A percentile compares a stretch with the other conserved stretches of the same genome.
Conservation (phyloP, 257 asterid genomes). For the Capsicum baccatum region DNA sequence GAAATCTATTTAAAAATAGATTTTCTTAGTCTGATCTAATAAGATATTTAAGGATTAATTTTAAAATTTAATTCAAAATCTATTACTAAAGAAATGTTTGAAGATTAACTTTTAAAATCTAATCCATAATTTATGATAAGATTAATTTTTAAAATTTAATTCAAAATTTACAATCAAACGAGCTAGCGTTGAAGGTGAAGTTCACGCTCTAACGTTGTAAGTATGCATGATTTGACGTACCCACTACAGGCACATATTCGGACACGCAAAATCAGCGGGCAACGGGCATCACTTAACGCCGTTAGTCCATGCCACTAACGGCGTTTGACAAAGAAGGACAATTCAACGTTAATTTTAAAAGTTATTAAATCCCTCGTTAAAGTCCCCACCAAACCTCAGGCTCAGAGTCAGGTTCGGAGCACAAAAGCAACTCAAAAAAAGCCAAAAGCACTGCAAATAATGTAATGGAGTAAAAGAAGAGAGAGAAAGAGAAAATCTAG, state of each 20-base stretch:
- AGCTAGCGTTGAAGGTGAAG: not conserved
- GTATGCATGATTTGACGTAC: conserved; percentile 23
- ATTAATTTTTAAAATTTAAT: too few relatives aligned
- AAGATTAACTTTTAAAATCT: too few relatives aligned
- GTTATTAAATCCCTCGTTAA: not conserved
- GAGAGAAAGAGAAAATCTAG: conserved; percentile 48
- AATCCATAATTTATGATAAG: too few relatives aligned
- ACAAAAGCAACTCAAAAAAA: conserved; percentile 38
- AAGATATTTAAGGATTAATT: too few relatives aligned
- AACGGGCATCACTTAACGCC: conserved; percentile 53
- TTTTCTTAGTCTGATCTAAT: not conserved
- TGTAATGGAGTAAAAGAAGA: conserved; percentile 68
- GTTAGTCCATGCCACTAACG: conserved; percentile 47
- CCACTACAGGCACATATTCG: conserved; percentile 24
- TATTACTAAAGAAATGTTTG: not conserved
- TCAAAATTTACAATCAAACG: not conserved
- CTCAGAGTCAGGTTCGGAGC: conserved; percentile 55
- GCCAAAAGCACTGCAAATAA: conserved; percentile 51
- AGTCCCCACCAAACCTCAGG: conserved; percentile 46
- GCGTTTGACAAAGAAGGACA: conserved; percentile 37
- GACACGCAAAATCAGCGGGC: conserved; percentile 37
- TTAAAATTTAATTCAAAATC: too few relatives aligned
- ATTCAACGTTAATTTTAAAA: conserved; percentile 23
- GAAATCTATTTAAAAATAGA: not conserved
- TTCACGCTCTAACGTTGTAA: conserved; percentile 39